These are phyloP conservation scores for Amanita inopinata DNA, from an alignment of 768 basidiomycete genomes.

Conservation along the genomic window DNA sequence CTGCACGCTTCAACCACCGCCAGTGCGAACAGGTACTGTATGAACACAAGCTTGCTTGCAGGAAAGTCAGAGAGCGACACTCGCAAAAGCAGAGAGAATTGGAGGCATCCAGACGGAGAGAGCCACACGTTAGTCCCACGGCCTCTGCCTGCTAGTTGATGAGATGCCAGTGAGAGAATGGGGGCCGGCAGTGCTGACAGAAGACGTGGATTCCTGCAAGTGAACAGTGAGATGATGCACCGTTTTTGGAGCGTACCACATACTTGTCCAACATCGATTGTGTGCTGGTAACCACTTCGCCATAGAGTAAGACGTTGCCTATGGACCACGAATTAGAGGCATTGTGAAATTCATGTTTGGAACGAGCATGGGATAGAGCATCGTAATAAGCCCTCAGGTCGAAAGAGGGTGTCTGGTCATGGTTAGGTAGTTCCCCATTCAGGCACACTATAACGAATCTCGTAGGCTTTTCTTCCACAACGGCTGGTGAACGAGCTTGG, in stretches of 20 bases:
- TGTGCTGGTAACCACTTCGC: constrained; percentile 86
- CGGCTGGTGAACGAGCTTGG: constrained; percentile 17
- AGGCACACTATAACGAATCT: constrained; percentile 48
- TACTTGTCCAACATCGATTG: constrained; percentile 93
- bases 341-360: constrained; percentile 16
- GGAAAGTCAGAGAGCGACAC: constrained; percentile 42
- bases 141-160: constrained; percentile 82
- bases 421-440: constrained; percentile 37
- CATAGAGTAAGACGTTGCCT: constrained; percentile 77
- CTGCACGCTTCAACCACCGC: constrained; percentile 85
- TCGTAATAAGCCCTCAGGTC: constrained; percentile 52
- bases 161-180: constrained; percentile 74
- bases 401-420: constrained; percentile 62
- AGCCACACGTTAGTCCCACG: constrained; percentile 89
- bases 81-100: constrained; percentile 69
- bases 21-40: constrained; percentile 87
- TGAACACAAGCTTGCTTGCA: constrained; percentile 69
- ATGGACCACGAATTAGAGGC: constrained; percentile 35
- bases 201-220: constrained; percentile 62
- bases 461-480: constrained; percentile 24
- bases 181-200: constrained; percentile 65
- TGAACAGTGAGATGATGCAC: constrained; percentile 2
- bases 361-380: constrained; percentile 30
- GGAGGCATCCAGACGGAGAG: constrained; percentile 83
- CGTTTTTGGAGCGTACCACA: constrained; percentile 23